Percentiles rank a stretch among this genome's conserved stretches.
Evolutionary conservation across 345 rosid genomes (phyloP).

Genomic region (Hibiscus tridactylites): DNA sequence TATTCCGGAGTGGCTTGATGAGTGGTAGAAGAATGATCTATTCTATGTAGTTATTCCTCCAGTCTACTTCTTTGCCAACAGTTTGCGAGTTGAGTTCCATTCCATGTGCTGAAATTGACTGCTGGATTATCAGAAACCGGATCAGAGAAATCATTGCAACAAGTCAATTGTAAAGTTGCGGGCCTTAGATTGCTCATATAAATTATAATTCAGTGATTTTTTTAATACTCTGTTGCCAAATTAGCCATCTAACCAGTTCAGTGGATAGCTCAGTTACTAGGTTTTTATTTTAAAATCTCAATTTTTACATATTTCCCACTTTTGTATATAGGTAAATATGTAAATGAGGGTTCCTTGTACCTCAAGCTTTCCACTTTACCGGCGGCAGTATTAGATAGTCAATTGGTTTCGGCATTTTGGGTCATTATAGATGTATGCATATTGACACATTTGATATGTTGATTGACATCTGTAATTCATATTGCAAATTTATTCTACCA

Average conservation of each 20-base stretch:
- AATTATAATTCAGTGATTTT: neutral
- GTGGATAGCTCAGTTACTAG: constrained; percentile 14
- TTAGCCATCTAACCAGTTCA: constrained; percentile 27
- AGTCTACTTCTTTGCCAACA: neutral
- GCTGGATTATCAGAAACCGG: neutral
- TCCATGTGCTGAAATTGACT: neutral
- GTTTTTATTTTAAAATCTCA: neutral
- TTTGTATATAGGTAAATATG: constrained; percentile 31
- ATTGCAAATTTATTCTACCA: neutral
- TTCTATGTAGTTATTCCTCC: neutral
- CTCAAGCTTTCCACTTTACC: constrained; percentile 1
- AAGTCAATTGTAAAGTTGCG: constrained; percentile 13
- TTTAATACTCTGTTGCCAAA: neutral
- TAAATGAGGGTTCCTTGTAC: constrained; percentile 18
- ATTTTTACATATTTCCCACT: constrained; percentile 4
- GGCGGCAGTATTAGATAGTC: neutral
- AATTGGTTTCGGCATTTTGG: neutral
- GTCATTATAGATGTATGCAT: neutral
- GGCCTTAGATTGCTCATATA: constrained; percentile 8
- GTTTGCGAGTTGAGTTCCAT: neutral
- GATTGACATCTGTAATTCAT: neutral
- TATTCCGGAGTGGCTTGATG: constrained; percentile 67
- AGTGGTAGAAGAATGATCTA: constrained; percentile 47
- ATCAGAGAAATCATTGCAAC: neutral
- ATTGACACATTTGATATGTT: neutral